Conservation (phyloP, 768 basidiomycete genomes). For the Rhodotorula graminis region DNA sequence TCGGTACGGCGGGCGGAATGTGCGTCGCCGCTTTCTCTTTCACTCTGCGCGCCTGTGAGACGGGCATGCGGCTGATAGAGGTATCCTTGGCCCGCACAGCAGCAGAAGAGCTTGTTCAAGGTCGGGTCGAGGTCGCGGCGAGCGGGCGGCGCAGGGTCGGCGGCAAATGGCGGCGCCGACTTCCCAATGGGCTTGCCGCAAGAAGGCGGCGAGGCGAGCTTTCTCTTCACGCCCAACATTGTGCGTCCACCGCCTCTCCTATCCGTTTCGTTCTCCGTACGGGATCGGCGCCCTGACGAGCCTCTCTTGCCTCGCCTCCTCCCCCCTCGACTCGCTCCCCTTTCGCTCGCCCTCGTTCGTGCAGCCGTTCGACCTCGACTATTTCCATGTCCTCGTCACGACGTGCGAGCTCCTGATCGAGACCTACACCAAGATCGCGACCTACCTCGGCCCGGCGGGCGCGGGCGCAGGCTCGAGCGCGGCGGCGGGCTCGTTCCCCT, state of each 20-base stretch:
- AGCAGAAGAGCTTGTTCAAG: slow-evolving; percentile 27
- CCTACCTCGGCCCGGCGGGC: slow-evolving; percentile 58
- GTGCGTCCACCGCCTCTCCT: slow-evolving; percentile 3
- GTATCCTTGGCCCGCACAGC: too few relatives aligned
- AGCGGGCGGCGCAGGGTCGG: background rate
- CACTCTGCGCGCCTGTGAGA: too few relatives aligned
- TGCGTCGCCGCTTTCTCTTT: background rate
- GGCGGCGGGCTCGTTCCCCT: slow-evolving; percentile 9
- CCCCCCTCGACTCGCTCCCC: too few relatives aligned
- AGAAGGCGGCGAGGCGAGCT: slow-evolving; percentile 34
- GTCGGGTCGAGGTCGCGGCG: slow-evolving; percentile 15
- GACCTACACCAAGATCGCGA: slow-evolving; percentile 78
- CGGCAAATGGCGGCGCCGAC: background rate
- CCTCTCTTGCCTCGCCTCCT: too few relatives aligned
- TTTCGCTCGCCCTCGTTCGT: background rate
- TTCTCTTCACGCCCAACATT: slow-evolving; percentile 37
- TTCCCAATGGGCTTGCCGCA: slow-evolving; percentile 19
- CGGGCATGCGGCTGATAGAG: too few relatives aligned
- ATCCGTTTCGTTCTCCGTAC: background rate
- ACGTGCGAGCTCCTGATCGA: slow-evolving; percentile 84
- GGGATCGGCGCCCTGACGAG: too few relatives aligned
- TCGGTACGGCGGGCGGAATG: slow-evolving; percentile 29
- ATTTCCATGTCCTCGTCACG: slow-evolving; percentile 80
- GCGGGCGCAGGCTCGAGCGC: background rate
- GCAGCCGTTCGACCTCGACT: slow-evolving; percentile 83